Evolutionary conservation across 2,329 filamentous ascomycete species (phyloP).

Genomic region (Scedosporium minutisporum): DNA sequence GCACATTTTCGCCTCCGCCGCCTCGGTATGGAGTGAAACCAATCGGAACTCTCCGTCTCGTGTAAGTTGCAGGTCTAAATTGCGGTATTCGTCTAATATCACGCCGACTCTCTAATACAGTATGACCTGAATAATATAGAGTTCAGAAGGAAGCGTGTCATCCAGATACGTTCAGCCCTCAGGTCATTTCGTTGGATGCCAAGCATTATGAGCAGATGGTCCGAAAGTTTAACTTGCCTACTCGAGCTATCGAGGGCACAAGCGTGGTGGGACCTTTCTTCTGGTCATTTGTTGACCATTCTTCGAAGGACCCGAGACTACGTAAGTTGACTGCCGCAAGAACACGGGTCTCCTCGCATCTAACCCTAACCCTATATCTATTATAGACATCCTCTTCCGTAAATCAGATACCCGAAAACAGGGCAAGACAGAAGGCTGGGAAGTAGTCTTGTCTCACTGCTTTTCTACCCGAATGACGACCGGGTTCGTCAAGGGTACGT

Average conservation of each 20-base stretch:
- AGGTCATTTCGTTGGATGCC: conserved; percentile 41
- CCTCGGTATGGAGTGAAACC: conserved; percentile 32
- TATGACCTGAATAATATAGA: conserved; percentile 20
- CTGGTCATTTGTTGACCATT: conserved; percentile 47
- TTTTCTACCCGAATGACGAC: conserved; percentile 46
- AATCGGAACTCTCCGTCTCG: conserved; percentile 40
- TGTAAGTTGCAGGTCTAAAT: conserved; percentile 31
- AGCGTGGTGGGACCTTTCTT: conserved; percentile 55
- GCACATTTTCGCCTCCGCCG: conserved; percentile 39
- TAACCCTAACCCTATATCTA: not conserved
- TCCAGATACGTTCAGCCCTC: conserved; percentile 47
- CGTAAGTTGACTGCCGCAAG: conserved; percentile 27
- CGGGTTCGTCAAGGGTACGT: conserved; percentile 52
- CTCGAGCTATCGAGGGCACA: conserved; percentile 47
- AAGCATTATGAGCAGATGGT: conserved; percentile 47
- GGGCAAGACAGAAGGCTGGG: conserved; percentile 53
- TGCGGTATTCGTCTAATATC: not conserved
- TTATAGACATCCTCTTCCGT: conserved; percentile 48
- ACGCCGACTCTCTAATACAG: not conserved
- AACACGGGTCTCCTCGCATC: not conserved
- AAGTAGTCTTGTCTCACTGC: conserved; percentile 51
- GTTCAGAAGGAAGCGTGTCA: conserved; percentile 47
- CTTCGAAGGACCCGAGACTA: conserved; percentile 46
- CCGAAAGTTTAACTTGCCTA: conserved; percentile 41
- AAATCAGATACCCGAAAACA: conserved; percentile 58